Evolutionary conservation across 345 rosid species (phyloP).

Genomic region (Isatis tinctoria): DNA sequence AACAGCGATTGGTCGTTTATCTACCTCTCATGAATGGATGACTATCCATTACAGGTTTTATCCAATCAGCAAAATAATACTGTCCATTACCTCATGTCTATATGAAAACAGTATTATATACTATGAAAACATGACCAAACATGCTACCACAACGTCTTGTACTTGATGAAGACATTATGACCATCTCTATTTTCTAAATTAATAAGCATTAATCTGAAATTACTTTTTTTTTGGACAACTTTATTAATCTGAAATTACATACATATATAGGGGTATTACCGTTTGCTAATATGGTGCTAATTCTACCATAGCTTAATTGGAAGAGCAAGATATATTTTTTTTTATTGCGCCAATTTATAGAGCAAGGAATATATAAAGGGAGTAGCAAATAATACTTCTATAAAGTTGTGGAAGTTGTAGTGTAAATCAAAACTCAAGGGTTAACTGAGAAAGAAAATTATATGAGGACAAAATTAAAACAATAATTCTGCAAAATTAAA

Average conservation of each 20-base stretch:
- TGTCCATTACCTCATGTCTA: slow-evolving; percentile 12
- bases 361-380: neutral
- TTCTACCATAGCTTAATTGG: neutral
- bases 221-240: too few relatives aligned
- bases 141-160: neutral
- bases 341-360: neutral
- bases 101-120: neutral
- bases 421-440: neutral
- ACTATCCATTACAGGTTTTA: neutral
- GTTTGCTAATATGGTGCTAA: neutral
- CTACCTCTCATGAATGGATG: slow-evolving; percentile 15
- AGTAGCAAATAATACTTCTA: neutral
- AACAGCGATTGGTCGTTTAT: slow-evolving; percentile 14
- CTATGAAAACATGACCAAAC: neutral
- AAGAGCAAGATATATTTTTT: neutral
- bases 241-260: neutral
- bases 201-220: neutral
- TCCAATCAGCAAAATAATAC: neutral
- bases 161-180: neutral
- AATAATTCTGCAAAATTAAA: too few relatives aligned
- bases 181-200: neutral
- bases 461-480: neutral
- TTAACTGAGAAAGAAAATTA: neutral
- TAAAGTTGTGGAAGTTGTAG: neutral
- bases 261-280: neutral